A percentile compares a stretch with the other conserved stretches of the same genome.
Evolutionary conservation across 192 early-diverging fungal species (phyloP).

Genomic region (Pilobolus umbonatus): DNA sequence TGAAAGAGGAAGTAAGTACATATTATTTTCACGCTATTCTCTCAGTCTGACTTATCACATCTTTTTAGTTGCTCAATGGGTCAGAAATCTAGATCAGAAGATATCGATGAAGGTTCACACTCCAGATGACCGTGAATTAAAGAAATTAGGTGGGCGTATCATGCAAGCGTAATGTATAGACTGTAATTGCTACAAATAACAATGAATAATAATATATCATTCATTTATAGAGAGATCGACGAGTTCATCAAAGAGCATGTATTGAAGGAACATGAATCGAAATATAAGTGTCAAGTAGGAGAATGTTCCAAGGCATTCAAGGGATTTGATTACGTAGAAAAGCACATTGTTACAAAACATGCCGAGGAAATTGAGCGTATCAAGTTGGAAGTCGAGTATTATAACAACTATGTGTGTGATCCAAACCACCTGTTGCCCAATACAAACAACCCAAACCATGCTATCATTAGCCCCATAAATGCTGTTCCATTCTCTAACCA

Average conservation of each 20-base stretch:
- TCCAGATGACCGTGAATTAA: conserved; percentile 39
- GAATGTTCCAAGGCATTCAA: conserved; percentile 91
- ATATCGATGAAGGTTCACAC: conserved; percentile 42
- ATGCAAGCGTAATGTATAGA: conserved; percentile 36
- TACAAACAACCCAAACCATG: background rate
- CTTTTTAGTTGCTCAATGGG: conserved; percentile 43
- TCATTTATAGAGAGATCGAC: conserved; percentile 40
- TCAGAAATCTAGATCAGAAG: conserved; percentile 52
- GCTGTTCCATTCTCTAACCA: background rate
- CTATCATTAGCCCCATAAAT: background rate
- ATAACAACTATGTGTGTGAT: conserved; percentile 88
- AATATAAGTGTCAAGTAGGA: conserved; percentile 76
- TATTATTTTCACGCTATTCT: background rate
- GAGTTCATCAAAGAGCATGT: conserved; percentile 47
- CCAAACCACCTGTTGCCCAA: conserved; percentile 66
- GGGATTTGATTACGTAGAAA: conserved; percentile 88
- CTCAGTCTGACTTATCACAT: background rate
- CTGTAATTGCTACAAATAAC: background rate
- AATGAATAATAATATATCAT: background rate
- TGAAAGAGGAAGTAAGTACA: background rate
- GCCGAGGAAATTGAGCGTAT: conserved; percentile 60
- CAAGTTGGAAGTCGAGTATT: conserved; percentile 66
- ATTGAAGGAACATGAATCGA: conserved; percentile 69
- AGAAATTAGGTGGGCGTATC: conserved; percentile 48
- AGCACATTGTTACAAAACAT: conserved; percentile 92